Conservation (phyloP, 495 filamentous ascomycete species). For the Penicillium ochrochloron region DNA sequence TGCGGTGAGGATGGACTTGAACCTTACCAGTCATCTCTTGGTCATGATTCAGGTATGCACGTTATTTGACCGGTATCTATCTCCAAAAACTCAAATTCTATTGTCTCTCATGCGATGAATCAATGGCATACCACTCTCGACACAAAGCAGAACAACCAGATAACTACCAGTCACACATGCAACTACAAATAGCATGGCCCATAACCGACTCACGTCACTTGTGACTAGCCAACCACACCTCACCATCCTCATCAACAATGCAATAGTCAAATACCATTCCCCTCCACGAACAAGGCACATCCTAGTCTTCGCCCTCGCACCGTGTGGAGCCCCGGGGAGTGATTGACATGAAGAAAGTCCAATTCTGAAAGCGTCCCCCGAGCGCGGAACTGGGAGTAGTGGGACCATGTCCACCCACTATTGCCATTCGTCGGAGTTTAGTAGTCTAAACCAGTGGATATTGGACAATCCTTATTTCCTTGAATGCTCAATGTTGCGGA, state of each 20-base stretch:
- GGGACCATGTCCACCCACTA: conserved; percentile 10
- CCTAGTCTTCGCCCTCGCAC: not conserved
- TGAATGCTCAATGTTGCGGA: no score
- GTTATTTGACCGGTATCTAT: not conserved
- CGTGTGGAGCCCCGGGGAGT: conserved; percentile 3
- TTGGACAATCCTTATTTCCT: conserved; percentile 7
- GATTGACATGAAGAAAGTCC: not conserved
- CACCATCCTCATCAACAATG: not conserved
- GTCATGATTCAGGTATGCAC: not conserved
- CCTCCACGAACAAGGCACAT: not conserved
- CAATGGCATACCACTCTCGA: no score
- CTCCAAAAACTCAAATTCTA: not conserved
- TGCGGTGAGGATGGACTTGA: not conserved
- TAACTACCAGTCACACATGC: not conserved
- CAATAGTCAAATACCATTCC: not conserved
- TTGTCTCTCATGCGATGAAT: not conserved
- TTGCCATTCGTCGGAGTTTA: not conserved
- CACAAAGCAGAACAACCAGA: no score
- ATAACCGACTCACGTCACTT: not conserved
- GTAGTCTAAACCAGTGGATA: not conserved
- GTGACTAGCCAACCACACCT: not conserved
- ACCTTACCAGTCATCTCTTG: not conserved
- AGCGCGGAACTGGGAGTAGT: not conserved
- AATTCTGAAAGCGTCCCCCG: conserved; percentile 5
- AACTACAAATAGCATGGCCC: not conserved